Evolutionary conservation across 345 rosid species (phyloP), one percentile per base, ranked within the genome.

Genomic region (Carallia pectinifolia): DNA sequence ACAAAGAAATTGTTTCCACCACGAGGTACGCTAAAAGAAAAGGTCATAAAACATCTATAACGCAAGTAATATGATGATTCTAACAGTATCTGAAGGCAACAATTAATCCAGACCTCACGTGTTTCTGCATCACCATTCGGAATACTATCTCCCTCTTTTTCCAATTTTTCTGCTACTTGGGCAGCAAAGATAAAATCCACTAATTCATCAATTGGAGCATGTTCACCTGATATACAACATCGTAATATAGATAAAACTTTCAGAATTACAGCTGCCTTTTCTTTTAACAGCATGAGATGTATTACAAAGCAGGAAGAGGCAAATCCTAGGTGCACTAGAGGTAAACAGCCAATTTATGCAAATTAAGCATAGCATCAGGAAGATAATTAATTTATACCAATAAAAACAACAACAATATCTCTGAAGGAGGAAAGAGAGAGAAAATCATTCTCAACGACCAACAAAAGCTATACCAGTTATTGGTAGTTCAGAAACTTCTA

Each of bases 101-200:
- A 37, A 36, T 17, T n/a, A 68, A 54, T 31, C 12, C 63, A 58
- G 58, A 90, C 97, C 98, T 87, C 79, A 73, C 68, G 65, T 30
- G 61, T 76, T 58, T 62, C 82, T 50, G 67, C 87, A 58, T 61
- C 71, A 66, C 56, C 68, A 75, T 76, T 61, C 56, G 69, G 67
- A 67, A 74, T 65, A 39, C 72, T 79, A 56, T 75, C 81, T 13
- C 77, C 52, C 66, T 81, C 88, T 34, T 82, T 80, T 15, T 83
- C 87, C 68, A 75, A 76, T 66, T 85, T 79, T 74, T 81, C 82
- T 16, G 93, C 90, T 83, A 86, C 80, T 62, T 90, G 97, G 70
- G 93, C 84, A 85, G 99, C 97, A 70, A 71, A 66, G 60, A 95
- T 90, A 77, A 85, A 92, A 77, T 95, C 97, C 68, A 92, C 92